Base-by-base conservation (phyloP, 1,284 basidiomycete species). In the Ceratobasidium theobromae region DNA sequence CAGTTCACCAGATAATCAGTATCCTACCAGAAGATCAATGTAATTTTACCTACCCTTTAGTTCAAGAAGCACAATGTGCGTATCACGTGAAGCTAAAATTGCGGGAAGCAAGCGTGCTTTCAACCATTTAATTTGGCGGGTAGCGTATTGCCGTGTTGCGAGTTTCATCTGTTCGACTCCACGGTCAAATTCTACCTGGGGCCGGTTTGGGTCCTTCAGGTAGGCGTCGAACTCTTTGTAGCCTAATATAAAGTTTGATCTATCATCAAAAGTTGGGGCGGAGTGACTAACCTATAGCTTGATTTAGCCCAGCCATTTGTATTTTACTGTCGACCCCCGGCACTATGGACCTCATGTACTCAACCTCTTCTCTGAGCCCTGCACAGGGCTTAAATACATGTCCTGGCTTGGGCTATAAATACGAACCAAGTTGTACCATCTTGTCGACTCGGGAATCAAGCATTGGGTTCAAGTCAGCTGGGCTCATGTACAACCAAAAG, bases 61-160 rank as follows among this genome's bases (percentile, higher is more conserved):
- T 73, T 96, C 91, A 21, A 96, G 78, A 25, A 94, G 74, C 70
- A 67, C 80, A 27, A 78, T 70, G 64, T 71, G 77, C 53, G 74
- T 81, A 54, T 72, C 75, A 68, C 85, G 81, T 11, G 83, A 81
- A 32, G 80, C 81, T 35, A 82, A 74, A 2, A 91, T 79, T 1
- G 86, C 88, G 0, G 95, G 95, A 8, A 98, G 75, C 4, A 99
- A 77, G 76, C 97, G 95, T 74, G 94, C 95, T 41, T 86, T 83
- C 57, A 99, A 87, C 97, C 97, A 99, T 53, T 88, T 87, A 40
- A 95, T 81, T 75, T 99, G 97, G 18, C 87, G 82, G 74, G 91
- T 93, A 0, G 97, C 93, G 73, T 99, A 99, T 76, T 94, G 90
- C 18, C 91, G 80, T 0, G 96, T 99, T 0, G 89, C 88, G 0